These are phyloP conservation scores for Colletotrichum sp. DNA, from an alignment of 2,329 filamentous ascomycete genomes.

Conservation along the genomic window DNA sequence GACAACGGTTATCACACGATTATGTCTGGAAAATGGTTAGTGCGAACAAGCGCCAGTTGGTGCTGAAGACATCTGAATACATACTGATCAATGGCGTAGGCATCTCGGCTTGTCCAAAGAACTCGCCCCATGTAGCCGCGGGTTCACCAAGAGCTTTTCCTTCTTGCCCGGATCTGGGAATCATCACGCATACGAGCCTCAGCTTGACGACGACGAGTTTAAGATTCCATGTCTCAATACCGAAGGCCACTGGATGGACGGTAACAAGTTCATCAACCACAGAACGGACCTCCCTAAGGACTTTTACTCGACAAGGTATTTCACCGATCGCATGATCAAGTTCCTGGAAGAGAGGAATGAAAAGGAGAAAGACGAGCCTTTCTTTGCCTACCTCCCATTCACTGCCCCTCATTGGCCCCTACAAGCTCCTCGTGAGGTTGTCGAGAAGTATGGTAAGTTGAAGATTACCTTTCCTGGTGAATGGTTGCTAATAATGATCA, in stretches of 20 bases:
- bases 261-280: conserved; percentile 41
- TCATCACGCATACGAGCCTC: conserved; percentile 60
- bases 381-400: conserved; percentile 57
- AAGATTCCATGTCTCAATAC: not conserved
- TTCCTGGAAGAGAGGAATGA: conserved; percentile 45
- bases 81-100: conserved; percentile 27
- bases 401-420: conserved; percentile 60
- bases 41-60: too few species aligned
- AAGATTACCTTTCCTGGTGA: too few species aligned
- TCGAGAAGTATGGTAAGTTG: conserved; percentile 10
- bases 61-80: not conserved
- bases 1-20: conserved; percentile 35
- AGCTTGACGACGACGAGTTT: conserved; percentile 22
- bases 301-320: conserved; percentile 51
- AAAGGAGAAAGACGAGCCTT: conserved; percentile 40
- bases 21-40: conserved; percentile 36
- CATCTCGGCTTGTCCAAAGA: conserved; percentile 37
- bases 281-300: conserved; percentile 41
- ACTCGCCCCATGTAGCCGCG: conserved; percentile 38
- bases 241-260: conserved; percentile 41
- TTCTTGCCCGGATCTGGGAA: conserved; percentile 51
- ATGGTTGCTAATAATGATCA: conserved; percentile 21
- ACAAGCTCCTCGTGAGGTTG: conserved; percentile 43
- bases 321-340: conserved; percentile 45
- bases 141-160: conserved; percentile 45